Percentiles rank a stretch among this genome's conserved stretches.
phyloP scores from a whole-genome alignment of 257 asterid genomes.

The Solanum corneliomulleri region DNA sequence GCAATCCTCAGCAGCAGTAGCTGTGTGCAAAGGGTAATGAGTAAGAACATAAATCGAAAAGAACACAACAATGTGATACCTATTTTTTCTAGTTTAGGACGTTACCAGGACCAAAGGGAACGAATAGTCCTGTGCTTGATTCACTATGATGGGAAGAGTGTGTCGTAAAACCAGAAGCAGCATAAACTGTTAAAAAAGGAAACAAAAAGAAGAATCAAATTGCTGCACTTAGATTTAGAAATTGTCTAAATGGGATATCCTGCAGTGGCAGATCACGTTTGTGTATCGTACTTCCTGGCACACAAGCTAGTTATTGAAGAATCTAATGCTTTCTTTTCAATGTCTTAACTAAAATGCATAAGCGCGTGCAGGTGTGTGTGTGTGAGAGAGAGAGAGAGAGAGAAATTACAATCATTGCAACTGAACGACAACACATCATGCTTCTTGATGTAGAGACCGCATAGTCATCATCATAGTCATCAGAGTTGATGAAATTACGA shows the following conservation, averaged over 20 bases:
- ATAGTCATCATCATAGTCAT: conserved; percentile 44
- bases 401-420: conserved; percentile 55
- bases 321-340: background rate
- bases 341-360: background rate
- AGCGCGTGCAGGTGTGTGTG: background rate
- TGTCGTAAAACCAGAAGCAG: conserved; percentile 72
- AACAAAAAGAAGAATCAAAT: background rate
- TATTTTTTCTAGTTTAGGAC: background rate
- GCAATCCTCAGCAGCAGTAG: conserved; percentile 45
- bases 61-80: background rate
- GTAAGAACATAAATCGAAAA: background rate
- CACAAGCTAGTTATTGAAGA: background rate
- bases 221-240: background rate
- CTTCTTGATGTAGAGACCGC: conserved; percentile 57
- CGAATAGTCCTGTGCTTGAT: conserved; percentile 56
- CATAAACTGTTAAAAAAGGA: conserved; percentile 56
- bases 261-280: background rate
- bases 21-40: conserved; percentile 26
- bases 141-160: conserved; percentile 62
- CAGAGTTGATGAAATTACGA: conserved; percentile 35
- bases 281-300: background rate
- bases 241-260: background rate
- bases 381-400: conserved; percentile 14
- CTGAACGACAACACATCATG: conserved; percentile 65
- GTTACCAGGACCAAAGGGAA: conserved; percentile 71